A percentile compares a stretch with the other conserved stretches of the same genome.
These are phyloP conservation scores for Sporisorium scitamineum DNA, from an alignment of 1,284 basidiomycete species.

Conservation along the genomic window DNA sequence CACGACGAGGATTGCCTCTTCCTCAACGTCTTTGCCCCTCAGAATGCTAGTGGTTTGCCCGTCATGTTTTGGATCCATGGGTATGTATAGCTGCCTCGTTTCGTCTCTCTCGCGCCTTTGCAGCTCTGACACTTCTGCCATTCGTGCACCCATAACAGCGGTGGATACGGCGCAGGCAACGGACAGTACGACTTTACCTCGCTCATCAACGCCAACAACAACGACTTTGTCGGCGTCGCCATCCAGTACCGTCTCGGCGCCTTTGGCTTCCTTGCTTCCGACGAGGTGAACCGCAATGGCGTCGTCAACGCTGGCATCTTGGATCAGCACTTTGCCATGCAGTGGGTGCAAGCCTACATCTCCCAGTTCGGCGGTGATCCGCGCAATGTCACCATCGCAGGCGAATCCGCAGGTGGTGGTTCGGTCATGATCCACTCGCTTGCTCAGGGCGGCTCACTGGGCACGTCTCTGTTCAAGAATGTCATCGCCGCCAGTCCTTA, in stretches of 20 bases:
- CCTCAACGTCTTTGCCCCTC: constrained; percentile 50
- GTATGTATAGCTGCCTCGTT: constrained; percentile 6
- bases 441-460: constrained; percentile 24
- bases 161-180: constrained; percentile 41
- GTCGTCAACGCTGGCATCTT: constrained; percentile 45
- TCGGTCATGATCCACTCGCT: constrained; percentile 43
- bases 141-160: constrained; percentile 1
- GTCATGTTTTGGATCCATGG: constrained; percentile 45
- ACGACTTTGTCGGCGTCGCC: constrained; percentile 69
- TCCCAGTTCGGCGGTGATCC: constrained; percentile 52
- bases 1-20: constrained; percentile 47
- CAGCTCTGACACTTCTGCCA: background rate
- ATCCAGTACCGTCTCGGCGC: constrained; percentile 73
- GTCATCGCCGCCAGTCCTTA: constrained; percentile 37
- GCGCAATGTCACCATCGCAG: constrained; percentile 43
- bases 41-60: constrained; percentile 30
- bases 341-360: constrained; percentile 54
- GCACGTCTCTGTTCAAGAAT: constrained; percentile 31
- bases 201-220: constrained; percentile 45
- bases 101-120: background rate
- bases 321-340: constrained; percentile 51
- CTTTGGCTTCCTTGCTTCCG: constrained; percentile 52
- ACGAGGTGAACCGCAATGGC: constrained; percentile 28
- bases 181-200: constrained; percentile 38
- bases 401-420: constrained; percentile 47